Conservation (phyloP, 192 early-diverging fungal species). For the Coemansia umbellata region DNA sequence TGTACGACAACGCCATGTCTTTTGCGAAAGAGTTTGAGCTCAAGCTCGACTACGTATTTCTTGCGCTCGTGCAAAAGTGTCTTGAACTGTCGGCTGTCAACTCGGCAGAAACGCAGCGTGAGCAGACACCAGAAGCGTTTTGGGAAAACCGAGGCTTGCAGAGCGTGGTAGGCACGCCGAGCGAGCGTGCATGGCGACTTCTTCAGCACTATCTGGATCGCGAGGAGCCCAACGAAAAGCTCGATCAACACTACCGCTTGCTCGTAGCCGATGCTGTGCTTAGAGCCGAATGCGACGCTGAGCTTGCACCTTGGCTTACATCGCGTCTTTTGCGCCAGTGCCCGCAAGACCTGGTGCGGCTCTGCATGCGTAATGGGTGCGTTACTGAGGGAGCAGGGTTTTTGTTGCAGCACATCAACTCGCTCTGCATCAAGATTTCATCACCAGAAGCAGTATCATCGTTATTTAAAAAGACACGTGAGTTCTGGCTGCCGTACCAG, state of each 20-base stretch:
- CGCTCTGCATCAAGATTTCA: conserved; percentile 7
- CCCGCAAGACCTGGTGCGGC: conserved; percentile 47
- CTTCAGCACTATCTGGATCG: conserved; percentile 35
- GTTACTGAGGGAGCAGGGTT: conserved; percentile 40
- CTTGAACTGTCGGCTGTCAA: conserved; percentile 16
- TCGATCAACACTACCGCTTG: conserved; percentile 15
- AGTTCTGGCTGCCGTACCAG: conserved; percentile 46
- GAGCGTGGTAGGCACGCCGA: conserved; percentile 10
- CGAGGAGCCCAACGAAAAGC: conserved; percentile 8
- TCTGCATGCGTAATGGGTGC: conserved; percentile 37
- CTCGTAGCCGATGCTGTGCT: conserved; percentile 31
- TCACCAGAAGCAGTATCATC: background rate
- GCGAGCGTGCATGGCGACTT: conserved; percentile 42
- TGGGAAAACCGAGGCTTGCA: conserved; percentile 26
- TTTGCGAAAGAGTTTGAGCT: conserved; percentile 26
- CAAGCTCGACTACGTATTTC: conserved; percentile 25
- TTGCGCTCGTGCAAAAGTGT: conserved; percentile 27
- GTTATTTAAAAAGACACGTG: conserved; percentile 21
- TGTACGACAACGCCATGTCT: conserved; percentile 47
- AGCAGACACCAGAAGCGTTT: conserved; percentile 30
- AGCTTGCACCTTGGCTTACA: conserved; percentile 43
- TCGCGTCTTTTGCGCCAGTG: conserved; percentile 23
- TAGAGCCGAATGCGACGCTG: conserved; percentile 16
- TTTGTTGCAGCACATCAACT: conserved; percentile 36
- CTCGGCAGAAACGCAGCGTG: conserved; percentile 4